A percentile compares a stretch with the other conserved stretches of the same genome.
phyloP scores from a whole-genome alignment of 2,329 filamentous ascomycete genomes.

The Claviceps sp. region DNA sequence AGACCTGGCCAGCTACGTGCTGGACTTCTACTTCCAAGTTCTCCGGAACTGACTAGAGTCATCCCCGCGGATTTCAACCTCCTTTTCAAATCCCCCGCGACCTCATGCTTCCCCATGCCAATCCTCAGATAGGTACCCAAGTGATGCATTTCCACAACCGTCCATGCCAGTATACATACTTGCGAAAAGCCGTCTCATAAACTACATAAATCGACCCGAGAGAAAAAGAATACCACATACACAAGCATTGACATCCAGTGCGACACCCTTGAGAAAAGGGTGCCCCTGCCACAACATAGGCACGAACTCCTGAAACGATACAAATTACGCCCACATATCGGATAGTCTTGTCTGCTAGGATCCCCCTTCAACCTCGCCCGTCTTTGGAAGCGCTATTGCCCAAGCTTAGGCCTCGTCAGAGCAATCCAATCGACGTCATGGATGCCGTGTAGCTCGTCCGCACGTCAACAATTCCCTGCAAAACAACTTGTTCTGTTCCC shows the following conservation, averaged over 20 bases:
- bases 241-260: conserved; percentile 4
- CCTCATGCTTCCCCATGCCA: neutral
- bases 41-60: no score
- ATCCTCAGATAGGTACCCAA: no score
- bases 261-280: neutral
- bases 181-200: neutral
- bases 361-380: neutral
- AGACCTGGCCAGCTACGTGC: no score
- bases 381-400: neutral
- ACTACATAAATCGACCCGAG: neutral
- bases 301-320: neutral
- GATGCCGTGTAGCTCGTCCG: neutral
- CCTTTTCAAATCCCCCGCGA: neutral
- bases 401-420: neutral
- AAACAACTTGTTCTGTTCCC: neutral
- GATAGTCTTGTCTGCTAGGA: neutral
- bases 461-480: neutral
- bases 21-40: no score
- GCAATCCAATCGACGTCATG: neutral
- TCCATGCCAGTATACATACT: no score
- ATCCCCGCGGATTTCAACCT: no score
- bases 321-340: neutral
- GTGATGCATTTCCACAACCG: neutral
- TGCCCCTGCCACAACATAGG: neutral
- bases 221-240: neutral